phyloP scores from a whole-genome alignment of 2,329 filamentous ascomycete genomes.

The Drechslerella dactyloides region DNA sequence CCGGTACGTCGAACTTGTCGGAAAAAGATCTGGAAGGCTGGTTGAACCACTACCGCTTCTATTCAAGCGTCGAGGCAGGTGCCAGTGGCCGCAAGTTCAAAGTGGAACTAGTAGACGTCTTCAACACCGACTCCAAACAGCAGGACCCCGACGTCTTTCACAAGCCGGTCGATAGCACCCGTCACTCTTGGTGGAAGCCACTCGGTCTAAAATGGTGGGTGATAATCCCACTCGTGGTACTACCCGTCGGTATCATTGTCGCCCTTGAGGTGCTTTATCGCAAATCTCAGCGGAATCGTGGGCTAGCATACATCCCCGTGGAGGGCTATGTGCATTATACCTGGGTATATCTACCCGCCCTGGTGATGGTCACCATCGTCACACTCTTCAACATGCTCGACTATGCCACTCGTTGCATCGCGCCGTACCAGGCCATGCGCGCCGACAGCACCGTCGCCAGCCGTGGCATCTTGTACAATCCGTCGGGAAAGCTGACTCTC shows the following conservation, averaged over 20 bases:
- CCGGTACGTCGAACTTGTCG: constrained; percentile 38
- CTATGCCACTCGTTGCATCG: constrained; percentile 37
- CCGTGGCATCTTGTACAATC: constrained; percentile 47
- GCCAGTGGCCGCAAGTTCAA: constrained; percentile 35
- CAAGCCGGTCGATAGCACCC: not conserved
- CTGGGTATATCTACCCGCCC: constrained; percentile 45
- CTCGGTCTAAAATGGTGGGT: constrained; percentile 49
- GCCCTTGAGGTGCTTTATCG: constrained; percentile 43
- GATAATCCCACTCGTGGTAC: constrained; percentile 25
- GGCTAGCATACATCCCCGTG: constrained; percentile 33
- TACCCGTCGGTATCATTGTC: constrained; percentile 41
- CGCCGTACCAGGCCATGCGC: constrained; percentile 47
- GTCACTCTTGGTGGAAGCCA: constrained; percentile 42
- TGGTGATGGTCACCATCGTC: constrained; percentile 42
- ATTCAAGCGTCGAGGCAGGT: constrained; percentile 16
- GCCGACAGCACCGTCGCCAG: constrained; percentile 36
- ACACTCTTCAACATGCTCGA: constrained; percentile 48
- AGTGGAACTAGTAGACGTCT: constrained; percentile 29
- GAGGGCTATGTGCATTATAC: constrained; percentile 49
- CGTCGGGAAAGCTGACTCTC: constrained; percentile 41
- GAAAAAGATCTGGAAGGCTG: constrained; percentile 36
- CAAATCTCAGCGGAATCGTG: constrained; percentile 29
- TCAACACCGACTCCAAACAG: constrained; percentile 9
- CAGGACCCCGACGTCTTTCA: constrained; percentile 15
- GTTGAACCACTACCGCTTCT: constrained; percentile 39